These are phyloP conservation scores for Hygrophoropsis aurantiaca DNA, from an alignment of 768 basidiomycete genomes.

Conservation along the genomic window DNA sequence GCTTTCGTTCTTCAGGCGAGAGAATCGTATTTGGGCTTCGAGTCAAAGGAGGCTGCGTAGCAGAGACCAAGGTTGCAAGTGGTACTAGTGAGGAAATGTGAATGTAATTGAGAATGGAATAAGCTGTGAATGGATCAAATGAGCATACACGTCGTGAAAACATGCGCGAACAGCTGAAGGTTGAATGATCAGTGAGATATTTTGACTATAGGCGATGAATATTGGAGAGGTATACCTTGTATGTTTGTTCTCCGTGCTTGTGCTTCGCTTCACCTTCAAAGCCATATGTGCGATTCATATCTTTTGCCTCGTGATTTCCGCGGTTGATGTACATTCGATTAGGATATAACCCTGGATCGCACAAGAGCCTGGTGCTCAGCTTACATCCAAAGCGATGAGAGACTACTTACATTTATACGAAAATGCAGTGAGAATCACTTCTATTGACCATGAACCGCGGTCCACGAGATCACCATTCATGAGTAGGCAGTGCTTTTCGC, in stretches of 20 bases:
- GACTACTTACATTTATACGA: slow-evolving; percentile 86
- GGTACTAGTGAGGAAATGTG: slow-evolving; percentile 60
- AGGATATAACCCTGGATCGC: slow-evolving; percentile 81
- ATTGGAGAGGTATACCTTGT: slow-evolving; percentile 56
- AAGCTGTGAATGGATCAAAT: not conserved
- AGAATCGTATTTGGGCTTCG: slow-evolving; percentile 58
- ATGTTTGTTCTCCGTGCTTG: slow-evolving; percentile 94
- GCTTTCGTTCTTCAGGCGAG: slow-evolving; percentile 77
- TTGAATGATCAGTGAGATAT: slow-evolving; percentile 8
- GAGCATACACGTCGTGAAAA: slow-evolving; percentile 82
- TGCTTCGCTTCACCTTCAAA: slow-evolving; percentile 96
- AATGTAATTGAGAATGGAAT: not conserved
- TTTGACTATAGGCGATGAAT: not conserved
- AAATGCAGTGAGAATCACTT: slow-evolving; percentile 90
- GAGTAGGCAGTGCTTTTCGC: slow-evolving; percentile 77
- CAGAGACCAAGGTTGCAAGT: slow-evolving; percentile 80
- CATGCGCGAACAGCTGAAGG: slow-evolving; percentile 82
- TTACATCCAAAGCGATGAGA: not conserved
- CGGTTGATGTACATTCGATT: slow-evolving; percentile 89
- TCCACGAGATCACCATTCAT: slow-evolving; percentile 98
- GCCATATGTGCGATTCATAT: slow-evolving; percentile 94
- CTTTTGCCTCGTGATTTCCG: slow-evolving; percentile 95
- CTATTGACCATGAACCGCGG: slow-evolving; percentile 93
- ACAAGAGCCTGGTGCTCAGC: slow-evolving; percentile 10
- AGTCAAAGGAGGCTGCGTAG: slow-evolving; percentile 56